Base-by-base conservation (phyloP, 768 basidiomycete genomes). In the Lentinula detonsa region DNA sequence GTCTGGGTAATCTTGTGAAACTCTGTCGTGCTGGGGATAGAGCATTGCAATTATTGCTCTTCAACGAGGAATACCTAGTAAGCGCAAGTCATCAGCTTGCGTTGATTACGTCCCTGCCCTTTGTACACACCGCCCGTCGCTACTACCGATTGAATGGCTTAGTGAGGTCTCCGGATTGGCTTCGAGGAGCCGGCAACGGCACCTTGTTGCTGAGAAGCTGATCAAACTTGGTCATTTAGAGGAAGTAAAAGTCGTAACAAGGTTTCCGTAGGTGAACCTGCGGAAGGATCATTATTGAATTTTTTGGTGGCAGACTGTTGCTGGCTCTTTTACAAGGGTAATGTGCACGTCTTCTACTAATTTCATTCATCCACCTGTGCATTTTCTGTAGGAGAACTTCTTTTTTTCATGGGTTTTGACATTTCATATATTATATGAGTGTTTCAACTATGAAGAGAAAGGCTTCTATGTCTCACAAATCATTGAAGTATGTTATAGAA, bases 141-240 rank as follows among this genome's bases (percentile, higher is more conserved):
- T 88, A 90, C 86, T 88, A 89, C 88, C 83, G 85, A 89, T 89
- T 87, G 88, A 89, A 88, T 85, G 85, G 87, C 85, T 88, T 88
- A 86, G 87, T 87, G 86, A 88, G 88, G 84, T 83, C 84, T 88
- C 79, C 81, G 84, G 85, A 89, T 86, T 78, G 84, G 81, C 85
- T 83, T 83, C 76, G 80, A 78, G 77, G 78, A 85, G 80, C 82
- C 73, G 74, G 75, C 69, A 72, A 78, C 75, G 74, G 75, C 72
- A 76, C 69, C 68, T 69, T 72, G 69, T 75, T 72, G 75, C 73
- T 67, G 66, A 68, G 62, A 87, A 85, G 84, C 74, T 81, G 81
- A 78, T 82, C 82, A 83, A 86, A 86, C 85, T 85, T 85, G 85
- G 85, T 86, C 81, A 83, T 86, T 86, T 87, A 85, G 85, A 86